phyloP scores from a whole-genome alignment of 2,329 filamentous ascomycete genomes.

The Hyphodiscus sp. region DNA sequence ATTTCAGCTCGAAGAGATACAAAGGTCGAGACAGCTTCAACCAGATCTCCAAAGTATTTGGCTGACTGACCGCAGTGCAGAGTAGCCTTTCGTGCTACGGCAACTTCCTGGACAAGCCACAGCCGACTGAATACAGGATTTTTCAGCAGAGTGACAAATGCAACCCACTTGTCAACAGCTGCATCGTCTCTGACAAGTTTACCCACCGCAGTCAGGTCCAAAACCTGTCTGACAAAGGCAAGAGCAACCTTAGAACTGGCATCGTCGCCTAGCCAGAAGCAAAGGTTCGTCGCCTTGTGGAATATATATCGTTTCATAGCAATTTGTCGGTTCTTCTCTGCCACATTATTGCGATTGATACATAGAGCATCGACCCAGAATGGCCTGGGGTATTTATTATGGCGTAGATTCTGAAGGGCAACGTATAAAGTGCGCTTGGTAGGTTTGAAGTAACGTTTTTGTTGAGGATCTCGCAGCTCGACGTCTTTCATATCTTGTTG shows the following conservation, averaged over 20 bases:
- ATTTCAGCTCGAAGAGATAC: constrained; percentile 5
- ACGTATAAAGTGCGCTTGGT: constrained; percentile 6
- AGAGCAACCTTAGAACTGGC: constrained; percentile 2
- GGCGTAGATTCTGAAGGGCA: constrained; percentile 9
- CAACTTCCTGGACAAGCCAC: constrained; percentile 16
- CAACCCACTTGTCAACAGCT: constrained; percentile 3
- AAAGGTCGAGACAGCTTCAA: constrained; percentile 13
- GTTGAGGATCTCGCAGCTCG: not conserved
- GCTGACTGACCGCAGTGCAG: constrained; percentile 27
- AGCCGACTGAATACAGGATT: constrained; percentile 12
- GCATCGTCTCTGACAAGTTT: constrained; percentile 5
- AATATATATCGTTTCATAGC: constrained; percentile 10
- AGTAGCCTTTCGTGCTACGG: constrained; percentile 7
- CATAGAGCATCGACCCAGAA: constrained; percentile 27
- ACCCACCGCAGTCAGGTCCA: constrained; percentile 7
- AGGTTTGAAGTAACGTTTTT: not conserved
- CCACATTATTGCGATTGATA: constrained; percentile 19
- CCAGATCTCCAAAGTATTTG: constrained; percentile 11
- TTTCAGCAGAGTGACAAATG: constrained; percentile 8
- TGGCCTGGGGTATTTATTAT: not conserved
- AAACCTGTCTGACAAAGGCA: constrained; percentile 6
- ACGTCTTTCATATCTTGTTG: constrained; percentile 1
- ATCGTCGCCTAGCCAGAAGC: constrained; percentile 15
- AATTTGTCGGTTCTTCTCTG: constrained; percentile 21
- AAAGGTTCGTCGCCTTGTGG: constrained; percentile 9